phyloP scores from a whole-genome alignment of 345 rosid genomes.

The Salix koriyanagi region DNA sequence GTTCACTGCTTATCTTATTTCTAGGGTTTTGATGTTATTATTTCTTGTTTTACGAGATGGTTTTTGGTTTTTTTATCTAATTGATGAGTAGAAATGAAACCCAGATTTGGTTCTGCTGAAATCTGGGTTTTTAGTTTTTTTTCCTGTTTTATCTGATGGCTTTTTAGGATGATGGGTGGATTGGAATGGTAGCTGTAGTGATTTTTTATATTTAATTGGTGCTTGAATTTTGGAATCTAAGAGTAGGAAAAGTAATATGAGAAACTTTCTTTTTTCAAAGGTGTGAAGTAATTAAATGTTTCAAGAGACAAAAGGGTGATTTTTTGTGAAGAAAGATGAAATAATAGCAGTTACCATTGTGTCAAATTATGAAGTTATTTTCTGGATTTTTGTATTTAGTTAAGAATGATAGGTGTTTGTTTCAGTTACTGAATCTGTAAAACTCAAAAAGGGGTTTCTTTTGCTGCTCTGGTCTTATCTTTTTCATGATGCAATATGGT shows the following conservation, averaged over 20 bases:
- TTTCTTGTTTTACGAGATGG: neutral
- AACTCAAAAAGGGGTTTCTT: neutral
- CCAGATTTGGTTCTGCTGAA: neutral
- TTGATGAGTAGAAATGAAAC: neutral
- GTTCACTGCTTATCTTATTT: neutral
- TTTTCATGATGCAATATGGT: neutral
- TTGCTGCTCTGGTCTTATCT: neutral
- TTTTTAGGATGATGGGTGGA: neutral
- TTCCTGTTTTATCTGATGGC: neutral
- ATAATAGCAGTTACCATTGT: neutral
- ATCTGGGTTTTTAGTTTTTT: neutral
- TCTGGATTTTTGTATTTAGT: neutral
- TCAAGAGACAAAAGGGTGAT: neutral
- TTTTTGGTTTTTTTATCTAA: neutral
- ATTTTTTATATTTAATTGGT: neutral
- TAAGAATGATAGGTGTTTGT: neutral
- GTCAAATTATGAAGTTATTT: neutral
- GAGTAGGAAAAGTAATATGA: neutral
- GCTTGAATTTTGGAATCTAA: neutral
- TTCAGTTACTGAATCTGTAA: neutral
- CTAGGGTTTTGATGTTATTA: neutral
- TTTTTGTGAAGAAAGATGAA: neutral
- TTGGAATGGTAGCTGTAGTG: neutral
- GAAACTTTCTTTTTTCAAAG: no score
- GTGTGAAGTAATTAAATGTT: neutral